Base-by-base conservation (phyloP, 2,329 filamentous ascomycete species). In the Aspergillus pseudoglaucus region DNA sequence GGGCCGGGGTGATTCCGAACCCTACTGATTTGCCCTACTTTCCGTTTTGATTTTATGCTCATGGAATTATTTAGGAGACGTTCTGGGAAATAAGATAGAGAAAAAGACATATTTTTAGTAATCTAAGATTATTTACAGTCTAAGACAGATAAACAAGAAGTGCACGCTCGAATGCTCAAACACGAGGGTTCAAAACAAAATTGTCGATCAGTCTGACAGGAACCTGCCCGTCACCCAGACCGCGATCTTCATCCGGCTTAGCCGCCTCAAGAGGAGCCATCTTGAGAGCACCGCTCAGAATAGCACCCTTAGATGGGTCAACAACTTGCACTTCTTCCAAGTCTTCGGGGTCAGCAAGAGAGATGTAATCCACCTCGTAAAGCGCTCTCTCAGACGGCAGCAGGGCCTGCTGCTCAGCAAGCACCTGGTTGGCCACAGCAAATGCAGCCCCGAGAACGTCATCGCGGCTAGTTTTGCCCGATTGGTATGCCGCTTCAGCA, bases 131-230 rank as follows among this genome's bases (percentile, higher is more conserved):
- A 30, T 30, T 10, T 30, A 30, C 3, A 30, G 25, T 35, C 33
- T n/a, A 7, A 35, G 1, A n/a, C 8, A 35, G 33, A 35, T 15
- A 35, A 32, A 8, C 15, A 15, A n/a, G 15, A 8, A 35, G 33
- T 35, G 15, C 33, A 35, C n/a, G 33, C 33, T 35, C 33, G 14
- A 20, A 22, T 39, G 37, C 37, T 51, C 42, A 62, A 35, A 45
- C 35, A 39, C 46, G 58, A 42, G 69, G 63, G 57, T 76, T 71
- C 30, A 91, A 65, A 47, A 95, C 84, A 55, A 97, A 84, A 62
- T 98, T 98, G 64, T 98, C 93, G 65, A 98, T 96, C 68, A 98
- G 72, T 52, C 93, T 78, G 42, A 98, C 93, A 1, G 83, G 66
- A 14, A 88, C 87, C 1, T 85, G 84, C 3, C 82, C 84, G 47